A percentile compares a stretch with the other conserved stretches of the same genome.
Conservation (phyloP, 2,329 filamentous ascomycete genomes). For the Epichloe sylvatica region DNA sequence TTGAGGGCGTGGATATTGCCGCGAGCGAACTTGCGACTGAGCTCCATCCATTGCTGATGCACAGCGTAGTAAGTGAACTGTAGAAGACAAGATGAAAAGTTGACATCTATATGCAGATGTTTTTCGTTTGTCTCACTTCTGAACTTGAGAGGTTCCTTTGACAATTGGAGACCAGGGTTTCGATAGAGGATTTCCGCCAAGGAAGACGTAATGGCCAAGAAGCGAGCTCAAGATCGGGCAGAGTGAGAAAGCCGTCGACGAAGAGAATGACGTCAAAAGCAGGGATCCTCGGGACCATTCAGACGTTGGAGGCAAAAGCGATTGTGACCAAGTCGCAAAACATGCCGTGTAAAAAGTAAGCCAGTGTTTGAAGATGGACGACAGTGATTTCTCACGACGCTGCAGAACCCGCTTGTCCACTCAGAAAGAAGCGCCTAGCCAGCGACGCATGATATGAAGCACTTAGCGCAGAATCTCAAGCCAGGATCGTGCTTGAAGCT, state of each 20-base stretch:
- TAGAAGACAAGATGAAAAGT: background rate
- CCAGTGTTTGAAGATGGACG: background rate
- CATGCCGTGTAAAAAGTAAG: background rate
- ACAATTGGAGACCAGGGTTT: background rate
- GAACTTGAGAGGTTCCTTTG: background rate
- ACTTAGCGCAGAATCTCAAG: background rate
- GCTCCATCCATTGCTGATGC: conserved; percentile 18
- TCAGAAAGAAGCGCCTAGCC: background rate
- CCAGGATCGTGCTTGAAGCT: background rate
- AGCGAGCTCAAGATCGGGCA: background rate
- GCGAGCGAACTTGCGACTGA: conserved; percentile 12
- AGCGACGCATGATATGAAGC: background rate
- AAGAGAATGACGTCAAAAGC: background rate
- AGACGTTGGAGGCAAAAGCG: background rate
- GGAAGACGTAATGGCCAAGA: background rate
- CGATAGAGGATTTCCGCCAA: background rate
- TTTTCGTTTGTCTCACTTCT: background rate
- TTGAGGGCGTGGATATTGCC: conserved; percentile 25
- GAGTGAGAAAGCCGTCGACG: background rate
- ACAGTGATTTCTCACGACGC: background rate
- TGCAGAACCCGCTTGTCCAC: background rate
- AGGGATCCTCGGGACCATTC: background rate
- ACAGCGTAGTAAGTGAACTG: background rate
- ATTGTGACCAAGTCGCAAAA: background rate
- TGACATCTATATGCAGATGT: background rate